Evolutionary conservation across 176 grass and related monocot species (phyloP), one percentile per base, ranked within the genome.

Genomic region (bread wheat (Triticum aestivum)): DNA sequence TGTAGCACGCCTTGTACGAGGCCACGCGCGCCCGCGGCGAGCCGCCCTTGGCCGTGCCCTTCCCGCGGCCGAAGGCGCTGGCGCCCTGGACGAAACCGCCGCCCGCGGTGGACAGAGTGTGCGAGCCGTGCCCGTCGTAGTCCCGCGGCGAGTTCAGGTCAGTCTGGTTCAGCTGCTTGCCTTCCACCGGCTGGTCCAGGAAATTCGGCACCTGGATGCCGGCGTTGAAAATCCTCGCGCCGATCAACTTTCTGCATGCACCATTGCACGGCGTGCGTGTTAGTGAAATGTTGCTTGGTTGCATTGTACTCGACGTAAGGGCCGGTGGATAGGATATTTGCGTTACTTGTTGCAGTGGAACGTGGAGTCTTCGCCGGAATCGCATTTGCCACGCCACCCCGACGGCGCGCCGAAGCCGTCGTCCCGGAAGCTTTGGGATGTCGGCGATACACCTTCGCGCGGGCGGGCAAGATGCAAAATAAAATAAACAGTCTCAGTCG

Each of bases 1-100:
- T 32, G 90, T 75, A 95, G 79, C 93, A 95, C 18, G 84, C 94
- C 88, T 92, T 97, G 85, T 97, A 97, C 17, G 80, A 15, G n/a
- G 82, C 94, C 64, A 94, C 92, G 65, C 87, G 85, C 26, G 92
- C 94, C 15, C 37, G 27, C 1, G 92, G 94, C 45, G 94, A 85
- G 10, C 94, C 94, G 63, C 94, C 94, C 29, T 90, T 89, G 8
- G 94, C 91, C n/a, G 29, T 83, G 82, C 94, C 94, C 0, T 1
- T 71, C 6, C 91, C 94, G 32, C 90, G 87, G 44, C 80, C 89
- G 45, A 90, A 85, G 24, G 85, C 52, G 79, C 79, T 54, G 61
- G 83, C 92, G 51, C 62, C 75, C n/a, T 30, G 44, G 38, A 88
- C 87, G 52, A 79, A 58, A 2, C 52, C 65, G 38, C 94, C 94